Percentiles rank a stretch among this genome's conserved stretches.
Conservation (phyloP, 78 protist genomes). For the Polysphondylium violaceum region DNA sequence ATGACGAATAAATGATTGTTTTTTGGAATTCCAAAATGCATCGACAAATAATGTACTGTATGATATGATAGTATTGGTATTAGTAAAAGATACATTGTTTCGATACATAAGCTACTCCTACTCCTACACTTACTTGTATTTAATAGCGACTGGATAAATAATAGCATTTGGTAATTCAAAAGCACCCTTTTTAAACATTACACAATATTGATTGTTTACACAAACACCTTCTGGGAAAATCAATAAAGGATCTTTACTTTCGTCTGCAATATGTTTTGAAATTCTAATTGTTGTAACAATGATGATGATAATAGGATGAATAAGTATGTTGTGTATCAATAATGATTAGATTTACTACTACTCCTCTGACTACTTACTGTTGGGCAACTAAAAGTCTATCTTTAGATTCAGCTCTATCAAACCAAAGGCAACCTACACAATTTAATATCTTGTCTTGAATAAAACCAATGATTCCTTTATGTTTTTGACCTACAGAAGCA, state of each 20-base stretch:
- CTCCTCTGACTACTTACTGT: slow-evolving; percentile 28
- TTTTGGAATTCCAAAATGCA: slow-evolving; percentile 92
- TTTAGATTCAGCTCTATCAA: slow-evolving; percentile 87
- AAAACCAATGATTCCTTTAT: slow-evolving; percentile 88
- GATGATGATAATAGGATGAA: background rate
- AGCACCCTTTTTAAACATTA: slow-evolving; percentile 95
- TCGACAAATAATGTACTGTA: slow-evolving; percentile 87
- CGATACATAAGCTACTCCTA: background rate
- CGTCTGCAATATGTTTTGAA: slow-evolving; percentile 83
- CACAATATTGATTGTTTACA: slow-evolving; percentile 93
- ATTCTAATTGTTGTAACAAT: slow-evolving; percentile 4
- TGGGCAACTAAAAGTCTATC: slow-evolving; percentile 70
- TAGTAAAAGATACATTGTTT: background rate
- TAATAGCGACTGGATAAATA: slow-evolving; percentile 95
- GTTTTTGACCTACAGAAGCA: slow-evolving; percentile 91
- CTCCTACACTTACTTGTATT: slow-evolving; percentile 85
- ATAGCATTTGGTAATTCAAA: slow-evolving; percentile 88
- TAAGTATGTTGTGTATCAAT: background rate
- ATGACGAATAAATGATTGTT: slow-evolving; percentile 90
- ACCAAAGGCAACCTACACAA: slow-evolving; percentile 92
- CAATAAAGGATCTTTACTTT: slow-evolving; percentile 83
- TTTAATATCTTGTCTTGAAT: slow-evolving; percentile 87
- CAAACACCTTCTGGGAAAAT: slow-evolving; percentile 96
- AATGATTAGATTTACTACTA: background rate
- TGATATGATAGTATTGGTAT: background rate